Conservation (phyloP, 169 alveolate species). For the Plasmodium ovale region DNA sequence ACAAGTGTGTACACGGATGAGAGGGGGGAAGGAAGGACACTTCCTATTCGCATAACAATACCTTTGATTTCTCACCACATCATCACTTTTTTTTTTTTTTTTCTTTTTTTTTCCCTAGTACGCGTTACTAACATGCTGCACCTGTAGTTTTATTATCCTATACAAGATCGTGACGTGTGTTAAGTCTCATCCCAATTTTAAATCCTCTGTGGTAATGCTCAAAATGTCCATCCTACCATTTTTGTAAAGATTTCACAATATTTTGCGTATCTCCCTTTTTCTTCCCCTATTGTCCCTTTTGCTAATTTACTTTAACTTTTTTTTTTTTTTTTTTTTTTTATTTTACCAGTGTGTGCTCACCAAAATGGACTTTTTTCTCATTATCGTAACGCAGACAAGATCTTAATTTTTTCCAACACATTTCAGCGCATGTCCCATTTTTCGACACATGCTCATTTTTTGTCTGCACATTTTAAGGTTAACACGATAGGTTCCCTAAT, state of each 20-base stretch:
- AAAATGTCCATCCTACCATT: not conserved
- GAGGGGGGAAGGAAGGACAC: no score
- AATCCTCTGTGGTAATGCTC: constrained; percentile 12
- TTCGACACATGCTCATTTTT: not conserved
- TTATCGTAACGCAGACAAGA: constrained; percentile 9
- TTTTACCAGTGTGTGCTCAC: constrained; percentile 36
- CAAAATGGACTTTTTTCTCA: constrained; percentile 31
- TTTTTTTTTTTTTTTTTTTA: not conserved
- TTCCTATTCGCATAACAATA: no score
- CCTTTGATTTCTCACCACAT: not conserved
- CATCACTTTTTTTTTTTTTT: not conserved
- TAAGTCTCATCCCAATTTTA: not conserved
- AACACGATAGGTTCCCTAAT: constrained; percentile 28
- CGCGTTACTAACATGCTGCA: constrained; percentile 36
- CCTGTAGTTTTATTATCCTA: constrained; percentile 15
- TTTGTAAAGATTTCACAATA: no score
- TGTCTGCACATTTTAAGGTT: constrained; percentile 12
- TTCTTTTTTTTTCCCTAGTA: constrained; percentile 39
- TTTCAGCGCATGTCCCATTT: not conserved
- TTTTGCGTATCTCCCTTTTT: no score
- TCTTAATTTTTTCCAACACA: not conserved
- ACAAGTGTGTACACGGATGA: no score
- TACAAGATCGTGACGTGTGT: constrained; percentile 45
- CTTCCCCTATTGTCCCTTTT: not conserved
- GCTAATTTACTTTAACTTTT: not conserved